phyloP scores from a whole-genome alignment of 108 stramenopile genomes.

The Nitzschia sp. region DNA sequence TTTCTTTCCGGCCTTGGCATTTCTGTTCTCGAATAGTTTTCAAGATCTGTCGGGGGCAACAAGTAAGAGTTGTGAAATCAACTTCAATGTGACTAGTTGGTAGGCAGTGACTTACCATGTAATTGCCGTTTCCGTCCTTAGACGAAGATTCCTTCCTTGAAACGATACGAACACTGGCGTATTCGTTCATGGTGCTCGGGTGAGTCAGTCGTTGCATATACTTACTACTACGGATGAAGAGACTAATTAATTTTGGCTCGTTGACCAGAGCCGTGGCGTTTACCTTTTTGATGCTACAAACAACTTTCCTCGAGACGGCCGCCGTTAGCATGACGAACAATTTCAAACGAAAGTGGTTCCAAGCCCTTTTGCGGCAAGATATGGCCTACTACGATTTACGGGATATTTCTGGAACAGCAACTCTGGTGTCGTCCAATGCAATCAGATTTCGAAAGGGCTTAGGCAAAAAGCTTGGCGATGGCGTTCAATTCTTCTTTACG shows the following conservation, averaged over 20 bases:
- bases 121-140: too few species aligned
- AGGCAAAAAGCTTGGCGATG: slow-evolving; percentile 41
- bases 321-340: slow-evolving; percentile 38
- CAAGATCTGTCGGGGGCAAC: slow-evolving; percentile 35
- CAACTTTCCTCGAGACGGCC: slow-evolving; percentile 33
- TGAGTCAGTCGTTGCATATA: not conserved
- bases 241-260: too few species aligned
- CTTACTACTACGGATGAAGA: too few species aligned
- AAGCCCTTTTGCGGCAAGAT: slow-evolving; percentile 45
- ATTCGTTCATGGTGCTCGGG: slow-evolving; percentile 50
- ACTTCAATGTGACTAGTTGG: too few species aligned
- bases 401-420: slow-evolving; percentile 37
- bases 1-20: slow-evolving; percentile 37
- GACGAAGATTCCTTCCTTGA: slow-evolving; percentile 23
- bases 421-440: slow-evolving; percentile 39
- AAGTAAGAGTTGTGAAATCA: too few species aligned
- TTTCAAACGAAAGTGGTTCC: slow-evolving; percentile 37
- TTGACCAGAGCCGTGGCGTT: slow-evolving; percentile 27
- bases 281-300: slow-evolving; percentile 34
- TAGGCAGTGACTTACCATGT: too few species aligned
- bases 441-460: slow-evolving; percentile 39
- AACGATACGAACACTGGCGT: slow-evolving; percentile 41
- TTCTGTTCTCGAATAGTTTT: slow-evolving; percentile 45
- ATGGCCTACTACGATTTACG: slow-evolving; percentile 57
- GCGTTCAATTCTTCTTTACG: slow-evolving; percentile 30